Evolutionary conservation across 2,329 filamentous ascomycete species (phyloP), one percentile per base, ranked within the genome.

Genomic region (Neurospora sp.): DNA sequence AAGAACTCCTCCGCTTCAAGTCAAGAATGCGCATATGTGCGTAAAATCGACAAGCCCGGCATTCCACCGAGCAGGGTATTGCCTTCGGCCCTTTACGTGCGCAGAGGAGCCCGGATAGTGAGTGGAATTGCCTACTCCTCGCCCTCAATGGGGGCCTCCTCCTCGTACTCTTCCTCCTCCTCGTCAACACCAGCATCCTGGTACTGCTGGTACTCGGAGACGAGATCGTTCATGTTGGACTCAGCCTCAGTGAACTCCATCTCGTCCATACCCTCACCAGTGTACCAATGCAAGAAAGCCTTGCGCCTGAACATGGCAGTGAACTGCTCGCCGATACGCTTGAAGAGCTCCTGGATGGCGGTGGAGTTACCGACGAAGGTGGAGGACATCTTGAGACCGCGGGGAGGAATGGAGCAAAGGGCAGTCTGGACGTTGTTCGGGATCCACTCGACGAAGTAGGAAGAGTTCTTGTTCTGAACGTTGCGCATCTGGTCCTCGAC

Each of bases 261-360:
- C 91, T 99, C 96, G 85, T 99, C 96, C 96, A 99, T 99, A 86
- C 96, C 96, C 89, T 99, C 96, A 81, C 94, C 94, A 89, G 96
- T 99, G 87, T 99, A 99, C 96, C 96, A 99, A 88, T 98, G 96
- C 89, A 99, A 92, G 93, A 99, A 99, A 90, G 96, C 96, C 92
- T 98, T 99, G 86, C 96, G 93, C 86, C 96, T 90, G 91, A 99
- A 99, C 96, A 99, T 99, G 82, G 94, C 96, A 85, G 91, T 94
- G 90, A 99, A 99, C 87, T 99, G 96, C 84, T 99, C 96, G 81
- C 96, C 96, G 78, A 99, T 87, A 89, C 96, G 95, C 93, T 99
- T 98, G 92, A 99, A 99, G 79, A 99, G 92, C 87, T 99, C 96
- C 88, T 99, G 96, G 85, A 99, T 99, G 76, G 95, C 96, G 78